Conservation (phyloP, 306 rosid species). For the Prunus armeniaca region DNA sequence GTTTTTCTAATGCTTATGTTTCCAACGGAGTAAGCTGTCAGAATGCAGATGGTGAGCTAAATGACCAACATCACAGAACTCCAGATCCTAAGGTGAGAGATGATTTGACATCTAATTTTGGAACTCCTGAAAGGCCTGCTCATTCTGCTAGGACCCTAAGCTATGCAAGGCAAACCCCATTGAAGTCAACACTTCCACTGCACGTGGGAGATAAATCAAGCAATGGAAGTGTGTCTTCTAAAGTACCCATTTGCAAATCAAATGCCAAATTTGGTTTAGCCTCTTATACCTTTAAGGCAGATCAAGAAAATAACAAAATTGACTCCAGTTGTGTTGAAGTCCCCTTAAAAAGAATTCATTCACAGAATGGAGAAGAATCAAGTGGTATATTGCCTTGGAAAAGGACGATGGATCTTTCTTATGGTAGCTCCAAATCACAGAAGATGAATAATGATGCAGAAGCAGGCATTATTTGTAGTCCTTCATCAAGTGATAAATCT, state of each 20-base stretch:
- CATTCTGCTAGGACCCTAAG: constrained; percentile 38
- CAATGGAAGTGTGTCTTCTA: constrained; percentile 29
- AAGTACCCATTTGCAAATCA: constrained; percentile 24
- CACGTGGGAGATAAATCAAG: constrained; percentile 37
- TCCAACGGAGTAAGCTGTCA: constrained; percentile 24
- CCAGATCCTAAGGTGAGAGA: constrained; percentile 31
- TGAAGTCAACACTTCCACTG: constrained; percentile 42
- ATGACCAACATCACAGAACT: constrained; percentile 24
- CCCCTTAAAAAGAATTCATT: constrained; percentile 28
- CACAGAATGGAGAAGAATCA: constrained; percentile 29
- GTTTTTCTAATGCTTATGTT: constrained; percentile 18
- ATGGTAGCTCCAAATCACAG: constrained; percentile 40
- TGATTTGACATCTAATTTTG: constrained; percentile 26
- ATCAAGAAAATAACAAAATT: constrained; percentile 27
- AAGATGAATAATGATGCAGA: constrained; percentile 30
- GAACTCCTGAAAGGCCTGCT: constrained; percentile 36
- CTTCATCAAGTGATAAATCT: constrained; percentile 27
- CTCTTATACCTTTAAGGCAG: constrained; percentile 26
- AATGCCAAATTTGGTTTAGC: constrained; percentile 30
- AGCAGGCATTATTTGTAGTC: constrained; percentile 30
- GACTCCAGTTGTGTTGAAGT: constrained; percentile 35
- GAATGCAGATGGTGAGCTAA: constrained; percentile 22
- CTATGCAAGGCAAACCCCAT: constrained; percentile 39
- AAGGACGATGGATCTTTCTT: constrained; percentile 34
- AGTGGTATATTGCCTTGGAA: constrained; percentile 47